Conservation (phyloP, 441 rosid genomes). For the Metrosideros polymorpha region DNA sequence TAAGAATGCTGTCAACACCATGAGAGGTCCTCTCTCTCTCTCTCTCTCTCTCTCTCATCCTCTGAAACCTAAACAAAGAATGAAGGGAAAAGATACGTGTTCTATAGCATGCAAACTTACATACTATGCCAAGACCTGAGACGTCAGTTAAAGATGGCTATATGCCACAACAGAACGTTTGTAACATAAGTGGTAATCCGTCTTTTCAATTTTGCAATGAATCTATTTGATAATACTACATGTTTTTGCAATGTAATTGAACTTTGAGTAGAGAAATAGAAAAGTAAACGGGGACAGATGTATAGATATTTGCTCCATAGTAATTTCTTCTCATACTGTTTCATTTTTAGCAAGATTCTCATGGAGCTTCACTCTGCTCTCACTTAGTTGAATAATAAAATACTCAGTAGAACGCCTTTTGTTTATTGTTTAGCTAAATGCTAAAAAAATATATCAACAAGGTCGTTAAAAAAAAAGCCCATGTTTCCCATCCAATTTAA, state of each 20-base stretch:
- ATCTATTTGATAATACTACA: not conserved
- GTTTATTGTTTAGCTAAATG: not conserved
- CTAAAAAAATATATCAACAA: not conserved
- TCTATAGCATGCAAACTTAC: not conserved
- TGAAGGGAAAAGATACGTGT: not conserved
- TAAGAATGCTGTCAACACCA: slow-evolving; percentile 47
- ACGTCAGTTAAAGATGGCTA: not conserved
- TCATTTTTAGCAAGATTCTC: not conserved
- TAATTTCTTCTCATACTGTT: not conserved
- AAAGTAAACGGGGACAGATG: not conserved
- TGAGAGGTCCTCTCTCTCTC: slow-evolving; percentile 46
- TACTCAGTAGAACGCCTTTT: not conserved
- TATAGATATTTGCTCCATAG: not conserved
- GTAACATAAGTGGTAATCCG: not conserved
- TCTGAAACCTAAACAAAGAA: not conserved
- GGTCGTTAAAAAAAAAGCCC: not conserved
- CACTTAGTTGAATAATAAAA: not conserved
- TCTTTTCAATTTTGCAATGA: not conserved
- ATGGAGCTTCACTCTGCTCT: not conserved
- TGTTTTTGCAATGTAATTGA: not conserved
- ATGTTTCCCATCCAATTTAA: not conserved
- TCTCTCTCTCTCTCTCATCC: not conserved
- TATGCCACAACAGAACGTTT: not conserved
- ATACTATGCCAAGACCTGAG: not conserved
- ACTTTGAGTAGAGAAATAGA: not conserved